phyloP scores from a whole-genome alignment of 2,329 filamentous ascomycete species.

The Stagonosporopsis tanaceti region DNA sequence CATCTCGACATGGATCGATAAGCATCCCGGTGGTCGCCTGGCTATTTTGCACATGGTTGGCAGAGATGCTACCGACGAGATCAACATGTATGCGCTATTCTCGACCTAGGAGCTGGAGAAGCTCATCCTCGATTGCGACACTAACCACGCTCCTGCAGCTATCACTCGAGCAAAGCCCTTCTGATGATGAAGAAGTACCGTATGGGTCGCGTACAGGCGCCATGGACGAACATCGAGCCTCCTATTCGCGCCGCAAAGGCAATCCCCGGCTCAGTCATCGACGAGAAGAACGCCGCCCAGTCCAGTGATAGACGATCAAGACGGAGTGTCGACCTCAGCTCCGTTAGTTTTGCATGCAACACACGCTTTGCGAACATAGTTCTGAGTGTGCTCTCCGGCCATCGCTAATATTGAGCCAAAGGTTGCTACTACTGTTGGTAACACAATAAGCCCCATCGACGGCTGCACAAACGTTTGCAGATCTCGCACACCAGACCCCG shows the following conservation, averaged over 20 bases:
- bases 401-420: conserved; percentile 30
- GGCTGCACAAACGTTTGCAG: conserved; percentile 28
- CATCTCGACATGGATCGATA: conserved; percentile 66
- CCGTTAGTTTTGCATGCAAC: conserved; percentile 31
- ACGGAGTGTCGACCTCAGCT: conserved; percentile 40
- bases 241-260: conserved; percentile 63
- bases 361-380: conserved; percentile 9
- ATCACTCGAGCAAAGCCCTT: conserved; percentile 63
- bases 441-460: conserved; percentile 34
- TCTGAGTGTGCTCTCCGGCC: conserved; percentile 10
- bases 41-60: conserved; percentile 70
- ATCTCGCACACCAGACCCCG: conserved; percentile 28
- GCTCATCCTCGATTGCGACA: background rate
- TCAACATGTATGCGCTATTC: conserved; percentile 59
- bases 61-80: conserved; percentile 66
- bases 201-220: conserved; percentile 64
- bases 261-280: conserved; percentile 26
- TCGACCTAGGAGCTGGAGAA: background rate
- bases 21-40: conserved; percentile 66
- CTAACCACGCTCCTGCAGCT: conserved; percentile 54
- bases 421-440: conserved; percentile 36
- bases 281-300: conserved; percentile 23
- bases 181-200: conserved; percentile 67
- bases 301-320: conserved; percentile 20
- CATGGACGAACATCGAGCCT: conserved; percentile 66